These are phyloP conservation scores for Pulveroboletus sp. DNA, from an alignment of 768 basidiomycete genomes.

Conservation along the genomic window DNA sequence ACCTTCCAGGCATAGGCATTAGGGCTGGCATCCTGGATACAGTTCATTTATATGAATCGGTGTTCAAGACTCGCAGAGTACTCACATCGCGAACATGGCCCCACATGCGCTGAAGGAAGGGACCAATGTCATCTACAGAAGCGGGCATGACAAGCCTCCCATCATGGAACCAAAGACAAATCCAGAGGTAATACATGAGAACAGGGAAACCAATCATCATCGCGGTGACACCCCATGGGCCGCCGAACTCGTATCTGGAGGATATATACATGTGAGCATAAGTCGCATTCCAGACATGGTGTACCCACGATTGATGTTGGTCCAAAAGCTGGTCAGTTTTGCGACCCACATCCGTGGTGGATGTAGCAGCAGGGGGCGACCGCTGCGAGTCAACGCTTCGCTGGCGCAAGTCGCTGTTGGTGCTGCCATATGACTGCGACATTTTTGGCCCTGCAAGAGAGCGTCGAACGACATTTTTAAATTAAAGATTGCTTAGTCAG, in stretches of 20 bases:
- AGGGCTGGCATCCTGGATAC: slow-evolving; percentile 78
- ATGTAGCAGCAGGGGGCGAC: slow-evolving; percentile 20
- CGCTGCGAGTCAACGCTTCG: slow-evolving; percentile 17
- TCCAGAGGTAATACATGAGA: slow-evolving; percentile 99
- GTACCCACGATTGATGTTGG: slow-evolving; percentile 54
- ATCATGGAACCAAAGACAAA: slow-evolving; percentile 94
- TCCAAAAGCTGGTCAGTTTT: slow-evolving; percentile 72
- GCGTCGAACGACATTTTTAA: slow-evolving; percentile 15
- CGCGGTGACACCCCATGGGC: slow-evolving; percentile 81
- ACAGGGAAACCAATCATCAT: slow-evolving; percentile 95
- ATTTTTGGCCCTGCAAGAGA: slow-evolving; percentile 6
- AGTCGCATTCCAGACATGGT: neutral
- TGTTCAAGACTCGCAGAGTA: neutral
- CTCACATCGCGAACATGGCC: slow-evolving; percentile 73
- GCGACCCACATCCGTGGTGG: slow-evolving; percentile 63
- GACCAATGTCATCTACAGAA: slow-evolving; percentile 64
- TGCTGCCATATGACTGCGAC: slow-evolving; percentile 28
- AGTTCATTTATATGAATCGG: neutral
- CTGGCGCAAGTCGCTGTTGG: slow-evolving; percentile 27
- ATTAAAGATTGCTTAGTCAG: slow-evolving; percentile 17
- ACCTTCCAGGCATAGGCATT: slow-evolving; percentile 86
- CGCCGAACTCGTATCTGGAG: slow-evolving; percentile 90
- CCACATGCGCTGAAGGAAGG: slow-evolving; percentile 82
- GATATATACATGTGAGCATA: slow-evolving; percentile 1
- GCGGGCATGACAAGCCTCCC: slow-evolving; percentile 70